Percentiles rank a stretch among this genome's conserved stretches.
Evolutionary conservation across 805 yeast species (phyloP).

Genomic region (Schwanniomyces pseudopolymorphus): DNA sequence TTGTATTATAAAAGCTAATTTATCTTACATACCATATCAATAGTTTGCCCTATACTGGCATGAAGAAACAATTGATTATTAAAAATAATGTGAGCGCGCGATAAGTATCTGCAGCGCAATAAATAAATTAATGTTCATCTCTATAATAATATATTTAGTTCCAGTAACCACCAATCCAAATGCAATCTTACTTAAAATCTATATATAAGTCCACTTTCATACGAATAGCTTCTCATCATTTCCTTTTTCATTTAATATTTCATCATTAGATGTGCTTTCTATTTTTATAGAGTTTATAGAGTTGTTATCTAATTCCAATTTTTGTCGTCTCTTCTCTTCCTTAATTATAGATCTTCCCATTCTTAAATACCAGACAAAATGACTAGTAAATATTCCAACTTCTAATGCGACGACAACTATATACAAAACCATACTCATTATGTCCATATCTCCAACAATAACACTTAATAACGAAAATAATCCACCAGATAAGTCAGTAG

Average conservation of each 20-base stretch:
- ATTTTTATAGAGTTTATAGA: not conserved
- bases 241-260: not conserved
- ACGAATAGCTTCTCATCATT: not conserved
- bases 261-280: not conserved
- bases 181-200: not conserved
- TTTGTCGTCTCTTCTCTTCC: constrained; percentile 20
- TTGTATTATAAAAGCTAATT: not conserved
- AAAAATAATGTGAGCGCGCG: not conserved
- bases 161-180: no score
- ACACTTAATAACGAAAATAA: constrained; percentile 63
- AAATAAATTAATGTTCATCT: no score
- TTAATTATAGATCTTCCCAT: constrained; percentile 23
- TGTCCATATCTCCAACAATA: constrained; percentile 60
- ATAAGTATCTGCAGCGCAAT: not conserved
- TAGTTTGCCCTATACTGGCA: not conserved
- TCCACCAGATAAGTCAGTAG: constrained; percentile 81
- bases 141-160: no score
- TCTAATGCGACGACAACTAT: constrained; percentile 73
- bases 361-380: constrained; percentile 61
- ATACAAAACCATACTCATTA: constrained; percentile 79
- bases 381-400: constrained; percentile 72
- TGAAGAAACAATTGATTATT: not conserved
- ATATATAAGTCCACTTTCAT: not conserved
- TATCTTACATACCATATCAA: not conserved
- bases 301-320: not conserved